phyloP scores from a whole-genome alignment of 2,329 filamentous ascomycete species.

The Colletotrichum navitas region DNA sequence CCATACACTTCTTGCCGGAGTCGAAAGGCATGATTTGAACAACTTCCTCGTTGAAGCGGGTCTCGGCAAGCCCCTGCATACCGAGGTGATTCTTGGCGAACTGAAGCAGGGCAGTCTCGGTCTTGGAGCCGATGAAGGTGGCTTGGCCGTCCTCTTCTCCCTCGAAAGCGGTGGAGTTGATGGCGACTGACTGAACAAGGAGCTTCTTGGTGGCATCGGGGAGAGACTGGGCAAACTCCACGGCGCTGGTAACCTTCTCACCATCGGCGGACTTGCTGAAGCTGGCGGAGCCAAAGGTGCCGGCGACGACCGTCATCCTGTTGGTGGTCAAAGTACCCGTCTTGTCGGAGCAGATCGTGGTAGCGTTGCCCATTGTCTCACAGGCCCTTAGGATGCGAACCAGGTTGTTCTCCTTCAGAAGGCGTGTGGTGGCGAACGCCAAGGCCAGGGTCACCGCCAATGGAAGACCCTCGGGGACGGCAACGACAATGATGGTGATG shows the following conservation, averaged over 20 bases:
- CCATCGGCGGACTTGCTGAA: slow-evolving; percentile 51
- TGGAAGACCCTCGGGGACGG: slow-evolving; percentile 75
- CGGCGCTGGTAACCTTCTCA: slow-evolving; percentile 44
- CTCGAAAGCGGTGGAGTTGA: slow-evolving; percentile 72
- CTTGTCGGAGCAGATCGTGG: slow-evolving; percentile 83
- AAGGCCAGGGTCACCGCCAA: slow-evolving; percentile 76
- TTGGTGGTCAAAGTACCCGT: slow-evolving; percentile 76
- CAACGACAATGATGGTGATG: slow-evolving; percentile 75
- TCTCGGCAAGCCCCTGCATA: slow-evolving; percentile 60
- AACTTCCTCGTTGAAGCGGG: slow-evolving; percentile 60
- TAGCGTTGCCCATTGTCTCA: slow-evolving; percentile 80
- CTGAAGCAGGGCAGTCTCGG: slow-evolving; percentile 66
- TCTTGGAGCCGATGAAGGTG: slow-evolving; percentile 68
- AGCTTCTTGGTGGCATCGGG: slow-evolving; percentile 49
- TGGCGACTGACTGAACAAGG: slow-evolving; percentile 58
- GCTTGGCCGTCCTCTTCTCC: slow-evolving; percentile 59
- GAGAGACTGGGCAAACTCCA: slow-evolving; percentile 43
- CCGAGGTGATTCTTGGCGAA: slow-evolving; percentile 64
- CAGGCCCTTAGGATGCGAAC: slow-evolving; percentile 76
- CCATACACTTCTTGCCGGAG: slow-evolving; percentile 69
- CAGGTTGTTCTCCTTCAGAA: slow-evolving; percentile 78
- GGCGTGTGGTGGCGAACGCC: slow-evolving; percentile 76
- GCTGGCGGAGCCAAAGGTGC: slow-evolving; percentile 66
- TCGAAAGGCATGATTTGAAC: slow-evolving; percentile 67
- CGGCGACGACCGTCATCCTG: slow-evolving; percentile 81